Conservation (phyloP, 2,329 filamentous ascomycete genomes). For the Nigrograna mackinnonii region DNA sequence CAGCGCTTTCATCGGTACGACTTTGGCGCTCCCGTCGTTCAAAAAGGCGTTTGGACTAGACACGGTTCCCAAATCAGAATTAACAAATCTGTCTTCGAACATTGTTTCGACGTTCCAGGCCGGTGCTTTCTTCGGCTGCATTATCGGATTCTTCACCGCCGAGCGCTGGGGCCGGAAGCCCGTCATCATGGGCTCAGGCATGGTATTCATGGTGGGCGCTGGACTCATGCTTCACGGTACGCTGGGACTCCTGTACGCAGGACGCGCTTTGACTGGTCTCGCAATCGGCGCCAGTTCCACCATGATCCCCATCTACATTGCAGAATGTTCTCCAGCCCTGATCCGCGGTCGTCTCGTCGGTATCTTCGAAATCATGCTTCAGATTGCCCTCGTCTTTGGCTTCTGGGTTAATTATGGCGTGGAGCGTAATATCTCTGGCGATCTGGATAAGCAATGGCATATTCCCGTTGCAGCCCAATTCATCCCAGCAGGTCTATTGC, state of each 20-base stretch:
- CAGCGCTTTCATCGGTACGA: slow-evolving; percentile 75
- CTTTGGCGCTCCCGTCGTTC: slow-evolving; percentile 69
- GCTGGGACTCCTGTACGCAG: slow-evolving; percentile 58
- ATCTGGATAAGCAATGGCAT: slow-evolving; percentile 14
- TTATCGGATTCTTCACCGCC: slow-evolving; percentile 66
- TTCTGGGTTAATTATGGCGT: slow-evolving; percentile 31
- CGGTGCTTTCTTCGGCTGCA: slow-evolving; percentile 76
- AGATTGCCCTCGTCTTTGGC: slow-evolving; percentile 70
- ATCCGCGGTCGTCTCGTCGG: slow-evolving; percentile 65
- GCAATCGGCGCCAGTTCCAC: slow-evolving; percentile 58
- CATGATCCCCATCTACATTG: slow-evolving; percentile 59
- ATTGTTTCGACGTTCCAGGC: slow-evolving; percentile 79
- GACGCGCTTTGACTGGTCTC: slow-evolving; percentile 57
- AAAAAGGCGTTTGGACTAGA: slow-evolving; percentile 66
- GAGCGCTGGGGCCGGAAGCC: slow-evolving; percentile 68
- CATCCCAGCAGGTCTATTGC: slow-evolving; percentile 20
- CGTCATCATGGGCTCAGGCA: slow-evolving; percentile 61
- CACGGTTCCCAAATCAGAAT: slow-evolving; percentile 45
- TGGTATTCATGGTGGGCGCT: slow-evolving; percentile 68
- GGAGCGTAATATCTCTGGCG: slow-evolving; percentile 11
- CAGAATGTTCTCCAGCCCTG: slow-evolving; percentile 59
- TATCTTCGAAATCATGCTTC: slow-evolving; percentile 53
- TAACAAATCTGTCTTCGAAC: slow-evolving; percentile 66
- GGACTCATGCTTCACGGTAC: slow-evolving; percentile 68
- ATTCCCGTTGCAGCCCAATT: slow-evolving; percentile 22